Percentiles rank a stretch among this genome's conserved stretches.
phyloP scores from a whole-genome alignment of 164 flowering plant genomes.

The Santalum album region DNA sequence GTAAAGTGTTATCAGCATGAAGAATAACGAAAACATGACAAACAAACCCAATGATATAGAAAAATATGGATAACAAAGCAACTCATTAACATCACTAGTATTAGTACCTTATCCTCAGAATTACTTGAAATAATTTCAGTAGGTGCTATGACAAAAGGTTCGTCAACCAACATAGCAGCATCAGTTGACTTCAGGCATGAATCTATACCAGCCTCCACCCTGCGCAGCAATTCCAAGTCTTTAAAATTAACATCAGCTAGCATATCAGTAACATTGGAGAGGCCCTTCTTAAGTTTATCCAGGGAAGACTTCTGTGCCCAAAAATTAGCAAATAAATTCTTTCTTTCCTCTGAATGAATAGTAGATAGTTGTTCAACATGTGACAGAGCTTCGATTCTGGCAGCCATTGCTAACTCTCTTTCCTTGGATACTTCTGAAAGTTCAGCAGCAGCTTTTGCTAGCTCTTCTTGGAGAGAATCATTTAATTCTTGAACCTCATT shows the following conservation, averaged over 20 bases:
- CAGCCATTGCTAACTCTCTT: slow-evolving; percentile 51
- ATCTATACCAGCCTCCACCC: slow-evolving; percentile 35
- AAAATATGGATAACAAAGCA: not conserved
- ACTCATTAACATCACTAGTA: not conserved
- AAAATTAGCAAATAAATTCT: slow-evolving; percentile 30
- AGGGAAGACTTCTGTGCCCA: slow-evolving; percentile 29
- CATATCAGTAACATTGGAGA: slow-evolving; percentile 25
- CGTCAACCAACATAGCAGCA: slow-evolving; percentile 9
- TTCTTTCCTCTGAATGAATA: slow-evolving; percentile 31
- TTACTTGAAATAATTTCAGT: slow-evolving; percentile 19
- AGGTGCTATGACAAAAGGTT: slow-evolving; percentile 17
- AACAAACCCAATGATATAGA: not conserved
- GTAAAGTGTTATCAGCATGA: too few relatives aligned
- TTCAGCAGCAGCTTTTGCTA: slow-evolving; percentile 33
- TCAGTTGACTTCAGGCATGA: slow-evolving; percentile 29
- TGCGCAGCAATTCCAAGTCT: slow-evolving; percentile 44
- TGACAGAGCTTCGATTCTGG: slow-evolving; percentile 55
- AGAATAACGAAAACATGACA: too few relatives aligned
- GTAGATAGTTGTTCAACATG: slow-evolving; percentile 34
- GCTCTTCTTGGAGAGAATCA: slow-evolving; percentile 79
- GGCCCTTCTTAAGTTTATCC: slow-evolving; percentile 35
- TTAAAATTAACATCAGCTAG: slow-evolving; percentile 33
- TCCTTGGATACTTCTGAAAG: slow-evolving; percentile 42
- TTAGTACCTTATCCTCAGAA: slow-evolving; percentile 35
- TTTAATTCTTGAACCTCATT: slow-evolving; percentile 95